phyloP scores from a whole-genome alignment of 371 early-diverging fungal species.

The Mucor sp. region DNA sequence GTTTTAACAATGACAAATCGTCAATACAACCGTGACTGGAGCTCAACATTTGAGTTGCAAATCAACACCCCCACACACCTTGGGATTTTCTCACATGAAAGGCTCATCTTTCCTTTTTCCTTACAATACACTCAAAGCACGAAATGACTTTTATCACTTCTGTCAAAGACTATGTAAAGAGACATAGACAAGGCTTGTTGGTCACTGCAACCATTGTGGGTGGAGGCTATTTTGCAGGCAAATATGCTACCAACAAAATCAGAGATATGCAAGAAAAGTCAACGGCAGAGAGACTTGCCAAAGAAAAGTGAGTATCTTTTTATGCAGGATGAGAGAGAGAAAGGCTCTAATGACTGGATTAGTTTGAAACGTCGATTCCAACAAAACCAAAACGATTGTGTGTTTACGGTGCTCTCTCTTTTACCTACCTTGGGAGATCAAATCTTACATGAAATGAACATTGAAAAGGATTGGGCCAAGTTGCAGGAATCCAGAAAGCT shows the following conservation, averaged over 20 bases:
- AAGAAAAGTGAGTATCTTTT: slow-evolving; percentile 68
- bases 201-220: slow-evolving; percentile 73
- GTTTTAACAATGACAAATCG: slow-evolving; percentile 6
- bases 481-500: slow-evolving; percentile 62
- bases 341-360: neutral
- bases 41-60: neutral
- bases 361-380: slow-evolving; percentile 89
- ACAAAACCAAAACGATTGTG: slow-evolving; percentile 91
- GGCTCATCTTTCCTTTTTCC: neutral
- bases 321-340: neutral
- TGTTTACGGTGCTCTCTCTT: slow-evolving; percentile 74
- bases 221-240: slow-evolving; percentile 72
- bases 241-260: slow-evolving; percentile 74
- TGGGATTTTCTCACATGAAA: slow-evolving; percentile 4
- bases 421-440: slow-evolving; percentile 81
- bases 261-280: slow-evolving; percentile 70
- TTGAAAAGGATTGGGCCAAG: slow-evolving; percentile 72
- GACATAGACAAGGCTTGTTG: slow-evolving; percentile 63
- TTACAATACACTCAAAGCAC: slow-evolving; percentile 12
- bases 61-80: neutral
- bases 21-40: slow-evolving; percentile 5
- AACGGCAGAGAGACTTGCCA: slow-evolving; percentile 65
- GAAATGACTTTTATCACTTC: slow-evolving; percentile 25
- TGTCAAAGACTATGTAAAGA: slow-evolving; percentile 45
- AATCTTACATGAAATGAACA: slow-evolving; percentile 74